Base-by-base conservation (phyloP, 2,329 filamentous ascomycete genomes). In the Macrophomina phaseolina region DNA sequence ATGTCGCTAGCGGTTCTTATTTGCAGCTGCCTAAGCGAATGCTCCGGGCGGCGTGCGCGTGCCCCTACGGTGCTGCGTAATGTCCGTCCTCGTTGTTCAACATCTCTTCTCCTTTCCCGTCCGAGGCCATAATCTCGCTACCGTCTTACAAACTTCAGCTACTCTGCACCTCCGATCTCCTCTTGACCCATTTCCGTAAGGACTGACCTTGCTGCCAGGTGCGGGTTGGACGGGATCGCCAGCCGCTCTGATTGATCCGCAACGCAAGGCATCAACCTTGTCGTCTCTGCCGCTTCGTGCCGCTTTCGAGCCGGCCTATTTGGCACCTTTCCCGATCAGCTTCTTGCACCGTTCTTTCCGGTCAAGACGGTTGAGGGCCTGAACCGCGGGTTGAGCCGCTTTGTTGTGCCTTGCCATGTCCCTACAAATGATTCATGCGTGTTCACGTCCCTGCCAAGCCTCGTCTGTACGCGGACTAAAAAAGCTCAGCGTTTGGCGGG, bases 261-360 rank as follows among this genome's bases (percentile, higher is more conserved):
- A 9, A 36, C 30, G 42, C 58, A 62, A 46, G 30, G 40, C 38
- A 36, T 62, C 2, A 62, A 62, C 45, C 45, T 28, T 48, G 42
- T 30, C 38, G 8, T 23, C 30, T 62, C 58, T 62, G 58, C 45
- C 58, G 58, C 45, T 62, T 49, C 56, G 16, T 46, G 18, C 56
- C 40, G 28, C 30, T 60, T 62, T 30, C 11, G 32, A 49, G 30
- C 11, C 34, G 48, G 38, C 40, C 56, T 14, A 16, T 61, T 36
- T 61, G 56, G 56, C 42, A 36, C 42, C 42, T 61, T 61, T 36
- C 56, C 56, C 56, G 58, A 62, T 48, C 45, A 62, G 32, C 34
- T 3, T 55, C 32, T 38, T 55, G 52, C 52, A 62, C 58, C 42
- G 36, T 56, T 48, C 5, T 12, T 46, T 45, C 38, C 28, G 30